phyloP scores from a whole-genome alignment of 495 filamentous ascomycete species.

The Astrocystis sublimbata region DNA sequence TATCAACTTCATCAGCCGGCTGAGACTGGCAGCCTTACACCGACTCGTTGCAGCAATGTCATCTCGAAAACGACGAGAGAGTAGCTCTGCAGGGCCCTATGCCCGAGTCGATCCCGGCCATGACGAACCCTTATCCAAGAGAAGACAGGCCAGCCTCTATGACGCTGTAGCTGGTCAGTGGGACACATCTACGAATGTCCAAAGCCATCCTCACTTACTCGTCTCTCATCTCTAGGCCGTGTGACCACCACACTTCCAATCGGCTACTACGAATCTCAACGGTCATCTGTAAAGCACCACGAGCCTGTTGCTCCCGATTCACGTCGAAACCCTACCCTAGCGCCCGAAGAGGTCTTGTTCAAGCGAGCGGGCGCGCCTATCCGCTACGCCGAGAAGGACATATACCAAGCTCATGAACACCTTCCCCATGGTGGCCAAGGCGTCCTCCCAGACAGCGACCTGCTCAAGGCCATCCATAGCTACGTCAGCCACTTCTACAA shows the following conservation, averaged over 20 bases:
- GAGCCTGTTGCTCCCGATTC: slow-evolving; percentile 52
- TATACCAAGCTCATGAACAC: slow-evolving; percentile 61
- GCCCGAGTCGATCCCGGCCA: not conserved
- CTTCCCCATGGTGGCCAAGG: slow-evolving; percentile 39
- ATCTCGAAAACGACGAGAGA: slow-evolving; percentile 18
- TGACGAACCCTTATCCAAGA: not conserved
- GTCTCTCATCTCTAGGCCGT: slow-evolving; percentile 45
- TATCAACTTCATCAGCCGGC: not conserved
- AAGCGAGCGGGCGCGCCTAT: slow-evolving; percentile 59
- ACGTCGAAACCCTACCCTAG: slow-evolving; percentile 51
- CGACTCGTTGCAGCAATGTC: slow-evolving; percentile 19
- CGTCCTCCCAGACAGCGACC: slow-evolving; percentile 66
- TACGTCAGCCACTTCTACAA: slow-evolving; percentile 75
- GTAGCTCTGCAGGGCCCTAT: slow-evolving; percentile 7
- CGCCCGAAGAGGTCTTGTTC: slow-evolving; percentile 78
- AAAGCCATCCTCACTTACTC: slow-evolving; percentile 1
- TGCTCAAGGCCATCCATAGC: slow-evolving; percentile 73
- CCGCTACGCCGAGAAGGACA: slow-evolving; percentile 68
- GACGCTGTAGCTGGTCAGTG: slow-evolving; percentile 74
- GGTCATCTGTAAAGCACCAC: slow-evolving; percentile 25
- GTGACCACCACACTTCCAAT: slow-evolving; percentile 29
- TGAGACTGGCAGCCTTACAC: not conserved
- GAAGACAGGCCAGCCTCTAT: slow-evolving; percentile 61
- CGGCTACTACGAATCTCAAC: not conserved
- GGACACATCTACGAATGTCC: not conserved